These are phyloP conservation scores for Neurospora terricola DNA, from an alignment of 495 filamentous ascomycete species.

Conservation along the genomic window DNA sequence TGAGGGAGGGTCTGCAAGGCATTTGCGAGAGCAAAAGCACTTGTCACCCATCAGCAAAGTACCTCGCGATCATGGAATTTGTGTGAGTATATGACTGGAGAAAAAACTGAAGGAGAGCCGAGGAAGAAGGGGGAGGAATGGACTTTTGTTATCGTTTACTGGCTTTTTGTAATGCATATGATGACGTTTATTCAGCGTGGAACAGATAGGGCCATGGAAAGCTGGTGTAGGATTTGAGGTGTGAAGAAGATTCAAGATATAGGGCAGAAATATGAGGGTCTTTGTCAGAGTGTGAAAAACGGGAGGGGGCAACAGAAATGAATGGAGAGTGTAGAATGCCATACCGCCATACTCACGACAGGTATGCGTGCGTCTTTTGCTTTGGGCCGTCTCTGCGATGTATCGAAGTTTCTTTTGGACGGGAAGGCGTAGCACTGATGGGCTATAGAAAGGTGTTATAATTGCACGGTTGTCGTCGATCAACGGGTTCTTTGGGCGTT, in stretches of 20 bases:
- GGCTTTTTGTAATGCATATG: background rate
- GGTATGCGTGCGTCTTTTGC: background rate
- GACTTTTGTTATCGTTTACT: background rate
- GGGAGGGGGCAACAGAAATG: background rate
- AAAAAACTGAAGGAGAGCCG: background rate
- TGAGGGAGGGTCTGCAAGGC: background rate
- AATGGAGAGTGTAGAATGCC: background rate
- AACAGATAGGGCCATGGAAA: background rate
- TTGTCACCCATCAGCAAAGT: background rate
- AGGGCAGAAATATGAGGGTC: background rate
- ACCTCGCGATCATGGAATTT: background rate
- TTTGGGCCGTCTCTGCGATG: background rate
- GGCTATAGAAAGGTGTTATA: background rate
- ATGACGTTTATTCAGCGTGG: background rate
- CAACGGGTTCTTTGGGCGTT: background rate
- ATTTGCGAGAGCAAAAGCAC: background rate
- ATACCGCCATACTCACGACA: background rate
- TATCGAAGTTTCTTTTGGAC: background rate
- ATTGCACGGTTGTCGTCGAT: background rate
- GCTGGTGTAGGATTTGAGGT: background rate
- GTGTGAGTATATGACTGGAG: background rate
- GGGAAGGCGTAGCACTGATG: background rate
- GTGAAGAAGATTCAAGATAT: background rate
- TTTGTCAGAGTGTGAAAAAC: background rate
- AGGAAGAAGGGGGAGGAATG: background rate